A percentile compares a stretch with the other conserved stretches of the same genome.
Conservation (phyloP, 345 rosid genomes). For the Citrus medica region DNA sequence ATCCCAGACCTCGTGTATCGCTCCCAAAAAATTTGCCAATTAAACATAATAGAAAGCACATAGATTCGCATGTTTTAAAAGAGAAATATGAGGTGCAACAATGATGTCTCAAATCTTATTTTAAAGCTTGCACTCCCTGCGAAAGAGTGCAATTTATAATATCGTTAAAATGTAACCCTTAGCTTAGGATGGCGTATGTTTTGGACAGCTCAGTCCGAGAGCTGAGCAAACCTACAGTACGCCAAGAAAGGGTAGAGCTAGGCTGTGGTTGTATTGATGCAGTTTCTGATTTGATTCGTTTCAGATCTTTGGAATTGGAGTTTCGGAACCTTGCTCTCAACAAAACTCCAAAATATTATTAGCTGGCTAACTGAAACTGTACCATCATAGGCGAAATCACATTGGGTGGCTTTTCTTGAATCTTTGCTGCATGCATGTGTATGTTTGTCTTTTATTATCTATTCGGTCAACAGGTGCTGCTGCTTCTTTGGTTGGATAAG, state of each 20-base stretch:
- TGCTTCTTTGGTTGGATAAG: conserved; percentile 4
- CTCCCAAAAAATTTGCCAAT: no score
- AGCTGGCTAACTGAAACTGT: conserved; percentile 18
- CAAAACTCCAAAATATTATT: conserved; percentile 14
- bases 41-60: no score
- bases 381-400: neutral
- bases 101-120: no score
- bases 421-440: neutral
- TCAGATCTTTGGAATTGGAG: conserved; percentile 27
- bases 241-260: conserved; percentile 1
- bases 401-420: neutral
- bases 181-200: neutral
- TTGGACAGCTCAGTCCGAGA: neutral
- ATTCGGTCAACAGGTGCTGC: conserved; percentile 8
- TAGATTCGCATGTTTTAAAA: no score
- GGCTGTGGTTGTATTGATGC: neutral
- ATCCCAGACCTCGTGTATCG: no score
- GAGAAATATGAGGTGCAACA: no score
- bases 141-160: no score
- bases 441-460: neutral
- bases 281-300: conserved; percentile 17
- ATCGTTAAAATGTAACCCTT: neutral
- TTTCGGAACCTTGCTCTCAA: conserved; percentile 17
- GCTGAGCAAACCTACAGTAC: neutral
- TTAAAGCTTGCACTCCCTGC: no score